Percentiles rank a stretch among this genome's conserved stretches.
These are phyloP conservation scores for Dothiorella sarmentorum DNA, from an alignment of 2,329 filamentous ascomycete genomes.

Conservation along the genomic window DNA sequence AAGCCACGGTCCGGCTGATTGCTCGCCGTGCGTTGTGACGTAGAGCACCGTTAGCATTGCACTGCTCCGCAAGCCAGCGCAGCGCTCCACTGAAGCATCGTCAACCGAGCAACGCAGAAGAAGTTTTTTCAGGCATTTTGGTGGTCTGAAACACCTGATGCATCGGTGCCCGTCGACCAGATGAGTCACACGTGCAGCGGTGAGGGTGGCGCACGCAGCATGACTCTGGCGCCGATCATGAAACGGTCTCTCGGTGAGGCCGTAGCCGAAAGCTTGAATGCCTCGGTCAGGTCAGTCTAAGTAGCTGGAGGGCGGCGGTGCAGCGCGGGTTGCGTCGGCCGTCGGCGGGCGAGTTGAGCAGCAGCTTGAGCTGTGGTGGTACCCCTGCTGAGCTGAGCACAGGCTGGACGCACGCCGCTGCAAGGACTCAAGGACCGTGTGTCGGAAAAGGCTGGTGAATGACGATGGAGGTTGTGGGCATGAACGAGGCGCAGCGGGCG, in stretches of 20 bases:
- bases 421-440: slow-evolving; percentile 17
- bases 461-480: background rate
- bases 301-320: background rate
- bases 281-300: background rate
- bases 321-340: slow-evolving; percentile 14
- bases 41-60: background rate
- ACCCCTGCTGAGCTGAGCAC: slow-evolving; percentile 18
- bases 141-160: slow-evolving; percentile 16
- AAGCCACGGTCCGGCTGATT: background rate
- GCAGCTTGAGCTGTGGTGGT: background rate
- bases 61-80: slow-evolving; percentile 13
- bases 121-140: slow-evolving; percentile 2
- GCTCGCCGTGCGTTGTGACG: slow-evolving; percentile 3
- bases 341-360: slow-evolving; percentile 5
- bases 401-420: slow-evolving; percentile 8
- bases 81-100: slow-evolving; percentile 13
- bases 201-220: slow-evolving; percentile 11
- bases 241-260: slow-evolving; percentile 14
- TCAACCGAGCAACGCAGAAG: slow-evolving; percentile 8
- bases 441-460: slow-evolving; percentile 3
- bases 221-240: slow-evolving; percentile 14
- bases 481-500: slow-evolving; percentile 16
- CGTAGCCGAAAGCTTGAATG: slow-evolving; percentile 11
- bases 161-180: slow-evolving; percentile 14
- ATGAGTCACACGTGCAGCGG: slow-evolving; percentile 16